phyloP scores from a whole-genome alignment of 1,284 basidiomycete species.

The Chalciporus sp. region DNA sequence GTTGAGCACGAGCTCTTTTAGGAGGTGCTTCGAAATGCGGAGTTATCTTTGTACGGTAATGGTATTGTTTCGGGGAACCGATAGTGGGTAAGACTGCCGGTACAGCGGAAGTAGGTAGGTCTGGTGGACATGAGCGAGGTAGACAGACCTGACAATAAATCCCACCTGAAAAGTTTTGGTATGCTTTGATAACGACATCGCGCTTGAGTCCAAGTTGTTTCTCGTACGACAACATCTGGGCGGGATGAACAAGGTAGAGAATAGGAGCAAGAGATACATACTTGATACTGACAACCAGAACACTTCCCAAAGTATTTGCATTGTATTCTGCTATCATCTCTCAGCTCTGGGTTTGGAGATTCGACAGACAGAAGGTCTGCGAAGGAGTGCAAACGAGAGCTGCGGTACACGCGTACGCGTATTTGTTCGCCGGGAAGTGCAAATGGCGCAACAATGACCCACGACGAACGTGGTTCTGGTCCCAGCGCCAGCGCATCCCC shows the following conservation, averaged over 20 bases:
- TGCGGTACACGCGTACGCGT: conserved; percentile 68
- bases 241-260: conserved; percentile 7
- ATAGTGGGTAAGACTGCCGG: conserved; percentile 80
- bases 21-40: conserved; percentile 92
- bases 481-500: conserved; percentile 72
- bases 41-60: conserved; percentile 95
- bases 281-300: conserved; percentile 79
- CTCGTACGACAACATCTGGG: conserved; percentile 85
- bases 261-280: conserved; percentile 24
- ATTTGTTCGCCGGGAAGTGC: conserved; percentile 82
- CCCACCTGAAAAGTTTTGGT: conserved; percentile 75
- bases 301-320: conserved; percentile 91
- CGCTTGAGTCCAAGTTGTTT: conserved; percentile 87
- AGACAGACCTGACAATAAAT: conserved; percentile 3
- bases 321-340: conserved; percentile 65
- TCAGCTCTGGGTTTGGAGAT: conserved; percentile 61
- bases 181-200: conserved; percentile 87
- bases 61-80: conserved; percentile 85
- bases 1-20: conserved; percentile 46
- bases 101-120: conserved; percentile 57
- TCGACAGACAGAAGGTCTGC: conserved; percentile 78
- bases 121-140: conserved; percentile 36
- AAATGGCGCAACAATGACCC: conserved; percentile 84
- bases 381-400: conserved; percentile 68
- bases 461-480: conserved; percentile 52